These are phyloP conservation scores for Alternaria incomplexa DNA, from an alignment of 2,329 filamentous ascomycete species.

Conservation along the genomic window DNA sequence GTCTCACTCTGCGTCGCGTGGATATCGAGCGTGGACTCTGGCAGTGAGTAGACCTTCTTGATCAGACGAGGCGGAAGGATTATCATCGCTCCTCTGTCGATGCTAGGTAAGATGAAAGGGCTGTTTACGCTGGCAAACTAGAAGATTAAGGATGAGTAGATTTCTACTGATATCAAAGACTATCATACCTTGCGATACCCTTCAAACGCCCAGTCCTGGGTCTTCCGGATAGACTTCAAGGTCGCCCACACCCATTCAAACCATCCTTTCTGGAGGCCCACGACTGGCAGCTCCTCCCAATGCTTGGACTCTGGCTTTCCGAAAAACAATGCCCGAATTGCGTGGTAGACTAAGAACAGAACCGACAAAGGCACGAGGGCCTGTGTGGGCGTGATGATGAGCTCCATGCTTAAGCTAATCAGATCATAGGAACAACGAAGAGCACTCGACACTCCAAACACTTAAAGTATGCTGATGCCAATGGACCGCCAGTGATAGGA, in stretches of 20 bases:
- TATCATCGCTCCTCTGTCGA: slow-evolving; percentile 22
- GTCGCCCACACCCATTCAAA: slow-evolving; percentile 18
- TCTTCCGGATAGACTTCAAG: slow-evolving; percentile 15
- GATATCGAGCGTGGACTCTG: slow-evolving; percentile 16
- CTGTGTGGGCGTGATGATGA: slow-evolving; percentile 20
- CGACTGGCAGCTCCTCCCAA: slow-evolving; percentile 14
- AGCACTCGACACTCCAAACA: neutral
- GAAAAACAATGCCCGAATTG: slow-evolving; percentile 12
- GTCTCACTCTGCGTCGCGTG: slow-evolving; percentile 20
- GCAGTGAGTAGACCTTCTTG: slow-evolving; percentile 18
- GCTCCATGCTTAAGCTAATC: slow-evolving; percentile 9
- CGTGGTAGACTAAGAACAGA: slow-evolving; percentile 15
- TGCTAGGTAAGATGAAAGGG: slow-evolving; percentile 18
- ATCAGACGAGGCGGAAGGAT: slow-evolving; percentile 20
- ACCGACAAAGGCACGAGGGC: slow-evolving; percentile 16
- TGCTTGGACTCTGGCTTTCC: slow-evolving; percentile 15
- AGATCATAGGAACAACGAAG: neutral
- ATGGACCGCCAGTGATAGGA: neutral
- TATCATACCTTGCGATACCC: slow-evolving; percentile 18
- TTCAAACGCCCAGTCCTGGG: slow-evolving; percentile 20
- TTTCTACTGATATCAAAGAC: neutral
- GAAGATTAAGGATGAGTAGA: neutral
- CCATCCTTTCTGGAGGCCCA: slow-evolving; percentile 17
- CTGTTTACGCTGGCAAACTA: slow-evolving; percentile 14
- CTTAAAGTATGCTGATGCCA: neutral